These are phyloP conservation scores for Malassezia japonica DNA, from an alignment of 1,284 basidiomycete species.

Conservation along the genomic window DNA sequence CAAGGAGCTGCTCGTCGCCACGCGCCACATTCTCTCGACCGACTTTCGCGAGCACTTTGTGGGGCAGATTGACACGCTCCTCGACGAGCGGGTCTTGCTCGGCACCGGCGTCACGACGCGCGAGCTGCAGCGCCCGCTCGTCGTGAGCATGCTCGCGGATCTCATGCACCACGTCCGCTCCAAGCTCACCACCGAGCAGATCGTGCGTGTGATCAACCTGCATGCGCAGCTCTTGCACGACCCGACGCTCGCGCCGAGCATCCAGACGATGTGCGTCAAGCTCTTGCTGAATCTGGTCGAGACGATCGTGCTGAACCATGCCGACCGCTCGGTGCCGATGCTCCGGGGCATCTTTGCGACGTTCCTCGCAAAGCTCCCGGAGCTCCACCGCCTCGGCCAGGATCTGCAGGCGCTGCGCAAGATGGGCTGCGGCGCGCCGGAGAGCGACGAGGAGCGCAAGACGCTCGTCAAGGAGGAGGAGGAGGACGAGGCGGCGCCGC, in stretches of 20 bases:
- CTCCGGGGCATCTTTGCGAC: conserved; percentile 70
- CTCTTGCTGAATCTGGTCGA: conserved; percentile 85
- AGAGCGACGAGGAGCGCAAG: conserved; percentile 23
- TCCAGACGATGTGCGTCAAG: conserved; percentile 87
- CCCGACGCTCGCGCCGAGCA: conserved; percentile 65
- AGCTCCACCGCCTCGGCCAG: conserved; percentile 54
- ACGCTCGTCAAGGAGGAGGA: conserved; percentile 19
- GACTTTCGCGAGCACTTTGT: conserved; percentile 72
- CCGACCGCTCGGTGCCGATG: conserved; percentile 58
- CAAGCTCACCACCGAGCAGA: conserved; percentile 70
- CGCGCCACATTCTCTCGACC: conserved; percentile 78
- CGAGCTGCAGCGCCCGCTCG: conserved; percentile 67
- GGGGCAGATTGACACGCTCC: conserved; percentile 75
- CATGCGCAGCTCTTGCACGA: conserved; percentile 87
- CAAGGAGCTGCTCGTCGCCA: conserved; percentile 83
- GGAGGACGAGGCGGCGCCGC: conserved; percentile 5
- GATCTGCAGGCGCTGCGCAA: conserved; percentile 7
- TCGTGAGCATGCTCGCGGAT: conserved; percentile 83
- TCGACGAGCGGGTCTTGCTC: conserved; percentile 83
- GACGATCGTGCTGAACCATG: conserved; percentile 55
- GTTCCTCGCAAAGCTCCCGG: conserved; percentile 75
- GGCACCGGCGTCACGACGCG: conserved; percentile 68
- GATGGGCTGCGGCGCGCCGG: background rate
- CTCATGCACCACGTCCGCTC: conserved; percentile 80
- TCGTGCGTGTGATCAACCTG: conserved; percentile 70